Conservation (phyloP, 2,329 filamentous ascomycete species). For the Penicillium carneum region DNA sequence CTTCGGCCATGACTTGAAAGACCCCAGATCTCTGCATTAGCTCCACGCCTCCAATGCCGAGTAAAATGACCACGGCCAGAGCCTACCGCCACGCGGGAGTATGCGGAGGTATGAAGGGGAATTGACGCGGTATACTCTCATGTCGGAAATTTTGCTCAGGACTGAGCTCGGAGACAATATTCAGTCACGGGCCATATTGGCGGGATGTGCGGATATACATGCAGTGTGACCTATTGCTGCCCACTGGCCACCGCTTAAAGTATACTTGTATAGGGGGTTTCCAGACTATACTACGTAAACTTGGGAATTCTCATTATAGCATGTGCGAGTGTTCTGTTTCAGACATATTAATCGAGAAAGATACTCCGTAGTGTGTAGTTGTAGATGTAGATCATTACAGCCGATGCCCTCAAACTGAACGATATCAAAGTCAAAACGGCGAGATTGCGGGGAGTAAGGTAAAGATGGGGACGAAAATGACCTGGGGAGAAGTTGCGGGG, state of each 20-base stretch:
- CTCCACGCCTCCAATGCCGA: neutral
- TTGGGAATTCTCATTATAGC: neutral
- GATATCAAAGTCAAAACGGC: neutral
- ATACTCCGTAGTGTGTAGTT: neutral
- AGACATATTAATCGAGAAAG: neutral
- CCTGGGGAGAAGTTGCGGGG: conserved; percentile 10
- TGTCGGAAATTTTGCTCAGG: neutral
- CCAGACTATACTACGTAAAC: neutral
- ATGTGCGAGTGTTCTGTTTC: conserved; percentile 2
- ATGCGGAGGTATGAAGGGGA: neutral
- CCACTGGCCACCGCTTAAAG: conserved; percentile 3
- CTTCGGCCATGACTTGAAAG: neutral
- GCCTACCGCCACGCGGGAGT: neutral
- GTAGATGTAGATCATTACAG: conserved; percentile 7
- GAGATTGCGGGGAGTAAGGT: conserved; percentile 7
- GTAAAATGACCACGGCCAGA: neutral
- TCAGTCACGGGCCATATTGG: neutral
- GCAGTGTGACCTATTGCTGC: conserved; percentile 11
- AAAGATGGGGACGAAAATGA: conserved; percentile 8
- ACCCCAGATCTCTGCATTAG: conserved; percentile 12
- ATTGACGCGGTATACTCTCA: neutral
- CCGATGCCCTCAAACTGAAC: neutral
- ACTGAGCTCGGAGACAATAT: conserved; percentile 2
- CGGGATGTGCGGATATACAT: conserved; percentile 8
- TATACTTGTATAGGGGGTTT: neutral